These are phyloP conservation scores for Suillus brevipes DNA, from an alignment of 768 basidiomycete genomes.

Conservation along the genomic window DNA sequence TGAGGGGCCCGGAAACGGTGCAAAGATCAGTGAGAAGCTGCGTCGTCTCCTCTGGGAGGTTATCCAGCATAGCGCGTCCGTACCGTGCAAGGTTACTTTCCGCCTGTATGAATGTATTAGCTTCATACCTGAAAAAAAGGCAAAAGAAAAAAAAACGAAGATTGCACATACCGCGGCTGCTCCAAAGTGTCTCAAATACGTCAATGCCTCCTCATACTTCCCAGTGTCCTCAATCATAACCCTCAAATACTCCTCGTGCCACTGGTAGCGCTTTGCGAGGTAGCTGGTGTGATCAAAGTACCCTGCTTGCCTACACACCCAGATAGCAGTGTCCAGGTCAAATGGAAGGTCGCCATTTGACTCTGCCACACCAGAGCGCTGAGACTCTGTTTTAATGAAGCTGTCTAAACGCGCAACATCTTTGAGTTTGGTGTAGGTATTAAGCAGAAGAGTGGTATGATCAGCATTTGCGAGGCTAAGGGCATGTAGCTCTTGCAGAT, in stretches of 20 bases:
- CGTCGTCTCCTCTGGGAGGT: constrained; percentile 86
- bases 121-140: not conserved
- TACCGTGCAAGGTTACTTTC: constrained; percentile 86
- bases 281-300: constrained; percentile 96
- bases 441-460: constrained; percentile 94
- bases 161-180: constrained; percentile 65
- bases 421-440: constrained; percentile 96
- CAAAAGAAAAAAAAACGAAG: constrained; percentile 3
- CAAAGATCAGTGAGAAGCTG: constrained; percentile 91
- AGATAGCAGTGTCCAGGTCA: constrained; percentile 94
- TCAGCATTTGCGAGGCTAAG: constrained; percentile 91
- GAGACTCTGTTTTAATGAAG: constrained; percentile 89
- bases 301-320: constrained; percentile 94
- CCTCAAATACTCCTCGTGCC: constrained; percentile 90
- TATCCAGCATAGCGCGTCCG: constrained; percentile 81
- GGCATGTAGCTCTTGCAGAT: constrained; percentile 92
- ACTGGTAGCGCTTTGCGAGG: constrained; percentile 88
- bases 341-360: constrained; percentile 80
- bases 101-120: constrained; percentile 46
- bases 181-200: constrained; percentile 77
- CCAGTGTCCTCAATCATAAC: constrained; percentile 94
- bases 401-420: constrained; percentile 85
- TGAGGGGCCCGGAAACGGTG: constrained; percentile 59
- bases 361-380: constrained; percentile 32
- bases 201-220: constrained; percentile 70